Percentiles rank a stretch among this genome's conserved stretches.
phyloP scores from a whole-genome alignment of 371 early-diverging fungal species.

The Capillidium rhysosporum region DNA sequence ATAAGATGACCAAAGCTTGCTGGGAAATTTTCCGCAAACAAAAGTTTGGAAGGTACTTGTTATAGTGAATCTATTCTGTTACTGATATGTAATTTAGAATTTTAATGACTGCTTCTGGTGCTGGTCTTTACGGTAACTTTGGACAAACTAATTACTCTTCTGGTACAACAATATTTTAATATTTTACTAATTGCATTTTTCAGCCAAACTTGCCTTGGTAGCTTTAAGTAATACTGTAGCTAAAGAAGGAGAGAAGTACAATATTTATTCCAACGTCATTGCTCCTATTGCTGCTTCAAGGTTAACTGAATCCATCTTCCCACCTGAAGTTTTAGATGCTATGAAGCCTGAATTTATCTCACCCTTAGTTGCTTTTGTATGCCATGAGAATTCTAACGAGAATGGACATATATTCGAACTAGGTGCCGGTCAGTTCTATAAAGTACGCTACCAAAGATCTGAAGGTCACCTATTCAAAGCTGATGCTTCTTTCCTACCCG shows the following conservation, averaged over 20 bases:
- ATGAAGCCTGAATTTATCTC: constrained; percentile 93
- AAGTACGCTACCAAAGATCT: constrained; percentile 85
- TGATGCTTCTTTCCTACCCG: constrained; percentile 69
- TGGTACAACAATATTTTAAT: constrained; percentile 7
- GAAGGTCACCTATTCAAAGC: constrained; percentile 82
- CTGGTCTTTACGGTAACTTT: constrained; percentile 97
- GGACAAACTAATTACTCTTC: constrained; percentile 94
- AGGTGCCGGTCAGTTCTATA: constrained; percentile 86
- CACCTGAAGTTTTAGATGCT: constrained; percentile 74
- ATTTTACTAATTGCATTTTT: neutral
- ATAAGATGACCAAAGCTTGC: constrained; percentile 88
- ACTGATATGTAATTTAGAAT: neutral
- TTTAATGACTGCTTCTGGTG: constrained; percentile 65
- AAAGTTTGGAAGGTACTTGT: constrained; percentile 50
- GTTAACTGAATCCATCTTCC: constrained; percentile 95
- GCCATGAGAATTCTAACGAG: constrained; percentile 72
- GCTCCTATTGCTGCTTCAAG: constrained; percentile 94
- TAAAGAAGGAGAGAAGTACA: constrained; percentile 82
- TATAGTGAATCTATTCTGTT: no score
- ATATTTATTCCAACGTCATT: constrained; percentile 81
- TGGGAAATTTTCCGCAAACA: constrained; percentile 92
- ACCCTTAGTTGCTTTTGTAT: constrained; percentile 84
- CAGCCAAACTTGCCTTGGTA: constrained; percentile 84
- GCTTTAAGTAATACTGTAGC: constrained; percentile 83
- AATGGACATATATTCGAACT: constrained; percentile 81